These are phyloP conservation scores for Rachicladosporium sp. DNA, from an alignment of 2,329 filamentous ascomycete species.

Conservation along the genomic window DNA sequence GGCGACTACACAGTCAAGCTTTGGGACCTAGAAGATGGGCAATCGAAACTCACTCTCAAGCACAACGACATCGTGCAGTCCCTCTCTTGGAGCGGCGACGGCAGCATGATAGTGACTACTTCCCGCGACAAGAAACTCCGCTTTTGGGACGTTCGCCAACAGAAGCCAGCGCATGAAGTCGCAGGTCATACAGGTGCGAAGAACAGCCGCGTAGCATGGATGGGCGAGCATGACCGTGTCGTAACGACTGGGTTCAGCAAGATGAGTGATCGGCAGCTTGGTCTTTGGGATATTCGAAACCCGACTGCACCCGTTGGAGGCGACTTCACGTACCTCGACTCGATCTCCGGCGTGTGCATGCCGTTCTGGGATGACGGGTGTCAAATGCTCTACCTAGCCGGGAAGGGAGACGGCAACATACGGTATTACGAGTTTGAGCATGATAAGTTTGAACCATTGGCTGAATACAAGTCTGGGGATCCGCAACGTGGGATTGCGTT, in stretches of 20 bases:
- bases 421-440: slow-evolving; percentile 98
- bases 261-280: slow-evolving; percentile 96
- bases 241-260: slow-evolving; percentile 94
- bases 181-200: slow-evolving; percentile 85
- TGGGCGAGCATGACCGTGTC: slow-evolving; percentile 92
- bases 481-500: slow-evolving; percentile 92
- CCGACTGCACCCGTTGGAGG: slow-evolving; percentile 72
- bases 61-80: slow-evolving; percentile 90
- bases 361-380: slow-evolving; percentile 99
- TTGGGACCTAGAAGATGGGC: slow-evolving; percentile 80
- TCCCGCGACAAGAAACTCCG: slow-evolving; percentile 97
- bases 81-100: slow-evolving; percentile 87
- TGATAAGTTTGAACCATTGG: slow-evolving; percentile 95
- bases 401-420: slow-evolving; percentile 98
- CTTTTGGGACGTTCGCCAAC: slow-evolving; percentile 93
- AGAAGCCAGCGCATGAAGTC: slow-evolving; percentile 73
- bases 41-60: slow-evolving; percentile 62
- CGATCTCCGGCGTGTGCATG: slow-evolving; percentile 96
- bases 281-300: slow-evolving; percentile 83
- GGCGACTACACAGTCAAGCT: slow-evolving; percentile 92
- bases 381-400: slow-evolving; percentile 88
- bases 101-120: slow-evolving; percentile 76
- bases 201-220: slow-evolving; percentile 93
- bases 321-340: slow-evolving; percentile 72
- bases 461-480: slow-evolving; percentile 92